phyloP scores from a whole-genome alignment of 345 rosid genomes.

The Mangifera indica region DNA sequence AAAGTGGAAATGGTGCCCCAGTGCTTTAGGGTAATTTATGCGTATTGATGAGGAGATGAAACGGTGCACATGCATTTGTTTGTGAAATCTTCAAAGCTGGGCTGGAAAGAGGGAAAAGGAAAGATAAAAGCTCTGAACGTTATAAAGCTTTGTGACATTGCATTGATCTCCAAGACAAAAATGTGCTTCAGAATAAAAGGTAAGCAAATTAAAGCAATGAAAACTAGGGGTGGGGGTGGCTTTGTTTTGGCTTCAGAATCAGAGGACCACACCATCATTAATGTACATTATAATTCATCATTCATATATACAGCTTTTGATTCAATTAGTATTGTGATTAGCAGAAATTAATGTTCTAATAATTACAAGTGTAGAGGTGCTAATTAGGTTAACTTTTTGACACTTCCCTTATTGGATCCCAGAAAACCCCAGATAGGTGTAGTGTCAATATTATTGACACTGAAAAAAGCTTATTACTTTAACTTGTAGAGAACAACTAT shows the following conservation, averaged over 20 bases:
- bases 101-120: slow-evolving; percentile 28
- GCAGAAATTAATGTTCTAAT: not conserved
- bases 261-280: slow-evolving; percentile 21
- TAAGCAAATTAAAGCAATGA: not conserved
- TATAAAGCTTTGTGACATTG: slow-evolving; percentile 11
- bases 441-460: not conserved
- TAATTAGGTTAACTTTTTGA: not conserved
- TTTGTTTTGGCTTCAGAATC: not conserved
- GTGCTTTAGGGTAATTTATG: slow-evolving; percentile 8
- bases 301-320: not conserved
- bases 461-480: not conserved
- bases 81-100: slow-evolving; percentile 21
- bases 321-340: not conserved
- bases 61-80: slow-evolving; percentile 20
- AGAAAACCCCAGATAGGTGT: not conserved
- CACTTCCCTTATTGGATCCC: not conserved
- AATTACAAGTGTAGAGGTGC: not conserved
- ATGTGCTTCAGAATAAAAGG: slow-evolving; percentile 10
- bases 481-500: not conserved
- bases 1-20: not conserved
- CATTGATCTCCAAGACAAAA: slow-evolving; percentile 7
- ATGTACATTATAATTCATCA: slow-evolving; percentile 6
- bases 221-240: not conserved
- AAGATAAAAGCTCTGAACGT: slow-evolving; percentile 11
- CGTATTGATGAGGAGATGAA: slow-evolving; percentile 14